Evolutionary conservation across 768 basidiomycete genomes (phyloP), one percentile per base, ranked within the genome.

Genomic region (Calvatia gigantea): DNA sequence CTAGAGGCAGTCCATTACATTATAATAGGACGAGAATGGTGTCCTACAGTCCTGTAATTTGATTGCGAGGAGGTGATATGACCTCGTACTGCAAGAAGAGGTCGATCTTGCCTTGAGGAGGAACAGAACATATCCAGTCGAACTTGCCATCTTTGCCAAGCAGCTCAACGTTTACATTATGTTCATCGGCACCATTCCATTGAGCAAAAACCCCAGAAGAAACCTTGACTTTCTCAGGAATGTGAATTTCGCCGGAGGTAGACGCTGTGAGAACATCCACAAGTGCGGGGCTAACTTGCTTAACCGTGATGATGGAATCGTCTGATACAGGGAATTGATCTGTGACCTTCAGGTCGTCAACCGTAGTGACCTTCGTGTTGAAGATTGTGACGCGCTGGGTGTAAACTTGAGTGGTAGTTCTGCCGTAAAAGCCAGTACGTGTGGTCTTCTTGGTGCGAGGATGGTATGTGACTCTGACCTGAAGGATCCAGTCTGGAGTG

Each of bases 291-390:
- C 62, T 71, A 9, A 76, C 64, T 7, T 75, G 65, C 62, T 77
- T 78, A 48, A 80, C 74, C 27, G 66, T 69, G 43, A 79, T 69
- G 35, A 70, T 67, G 0, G 73, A 59, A 33, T 67, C 65, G 44
- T 74, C 66, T 1, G 75, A 76, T 7, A 74, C 57, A 4, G 75
- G 76, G 23, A 76, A 62, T 52, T 72, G 71, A 56, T 79, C 75
- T 17, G 72, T 49, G 50, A 78, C 57, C 54, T 71, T 75, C 58
- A 79, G 45, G 29, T 65, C 58, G 4, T 68, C 59, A 46, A 75
- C 60, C 0, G 61, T 25, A 5, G 60, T 58, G n/a, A 65, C 58
- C 56, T 76, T 78, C 41, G 71, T 73, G 65, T 78, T 79, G 65
- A 61, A 61, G 6, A 77, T 44, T 1, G 72, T 74, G 58, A 77